phyloP scores from a whole-genome alignment of 768 basidiomycete genomes.

The Lyophyllum shimeji region DNA sequence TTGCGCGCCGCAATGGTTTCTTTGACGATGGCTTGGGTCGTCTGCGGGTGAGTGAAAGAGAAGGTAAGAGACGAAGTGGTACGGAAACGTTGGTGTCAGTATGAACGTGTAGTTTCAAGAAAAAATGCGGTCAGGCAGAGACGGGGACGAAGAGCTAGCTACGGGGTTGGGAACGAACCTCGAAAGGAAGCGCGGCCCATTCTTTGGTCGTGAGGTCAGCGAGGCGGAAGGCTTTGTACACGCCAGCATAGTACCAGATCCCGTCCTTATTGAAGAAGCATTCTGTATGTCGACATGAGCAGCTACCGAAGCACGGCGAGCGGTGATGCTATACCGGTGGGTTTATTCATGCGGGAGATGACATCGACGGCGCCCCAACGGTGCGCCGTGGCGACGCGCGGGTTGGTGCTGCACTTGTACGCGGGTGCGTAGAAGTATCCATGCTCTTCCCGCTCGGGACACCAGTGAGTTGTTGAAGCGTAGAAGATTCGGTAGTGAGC shows the following conservation, averaged over 20 bases:
- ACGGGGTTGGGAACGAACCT: conserved; percentile 57
- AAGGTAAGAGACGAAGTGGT: not conserved
- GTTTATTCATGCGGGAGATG: conserved; percentile 53
- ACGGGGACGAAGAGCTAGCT: not conserved
- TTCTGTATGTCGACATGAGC: conserved; percentile 39
- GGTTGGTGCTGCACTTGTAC: conserved; percentile 81
- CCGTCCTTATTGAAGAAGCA: conserved; percentile 83
- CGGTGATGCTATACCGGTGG: conserved; percentile 49
- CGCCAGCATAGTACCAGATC: conserved; percentile 84
- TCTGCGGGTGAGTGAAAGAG: conserved; percentile 35
- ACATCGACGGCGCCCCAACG: conserved; percentile 71
- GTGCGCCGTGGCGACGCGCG: conserved; percentile 73
- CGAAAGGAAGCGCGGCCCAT: conserved; percentile 64
- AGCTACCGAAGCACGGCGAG: not conserved
- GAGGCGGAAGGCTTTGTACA: conserved; percentile 65
- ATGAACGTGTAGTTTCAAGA: not conserved
- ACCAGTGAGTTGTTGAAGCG: conserved; percentile 72
- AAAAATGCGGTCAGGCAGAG: not conserved
- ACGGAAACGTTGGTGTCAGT: not conserved
- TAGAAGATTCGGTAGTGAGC: conserved; percentile 68
- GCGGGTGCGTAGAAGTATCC: conserved; percentile 73
- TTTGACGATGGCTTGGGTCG: conserved; percentile 63
- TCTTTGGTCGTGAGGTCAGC: conserved; percentile 66
- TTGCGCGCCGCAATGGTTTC: conserved; percentile 72
- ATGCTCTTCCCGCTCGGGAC: conserved; percentile 79